Evolutionary conservation across 202 grass and related monocot species (phyloP), one percentile per base, ranked within the genome.

Genomic region (Hordeum pubiflorum): DNA sequence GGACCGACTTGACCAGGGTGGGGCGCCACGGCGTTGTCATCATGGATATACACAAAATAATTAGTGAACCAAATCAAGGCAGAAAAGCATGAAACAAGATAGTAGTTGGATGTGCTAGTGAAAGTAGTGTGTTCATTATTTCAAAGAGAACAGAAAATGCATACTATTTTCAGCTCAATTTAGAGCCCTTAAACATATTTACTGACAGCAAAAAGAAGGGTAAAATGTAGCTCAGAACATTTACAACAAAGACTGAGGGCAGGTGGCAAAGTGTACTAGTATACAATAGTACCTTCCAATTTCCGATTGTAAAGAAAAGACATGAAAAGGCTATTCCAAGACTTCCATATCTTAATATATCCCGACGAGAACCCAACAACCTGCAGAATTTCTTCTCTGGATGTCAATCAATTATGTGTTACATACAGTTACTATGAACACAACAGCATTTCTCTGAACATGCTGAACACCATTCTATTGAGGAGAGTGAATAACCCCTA

Each of bases 321-420:
- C 86, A 95, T 71, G 91, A 83, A 69, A 93, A 10, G 3, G 92
- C 86, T 91, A 98, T 81, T 86, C 92, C 96, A 78, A 90, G 74
- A 85, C 90, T 95, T 83, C 90, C 92, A 81, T 93, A 98, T 93
- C 90, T 87, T 87, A 98, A 70, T 83, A 95, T 75, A 73, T 95
- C 84, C 13, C 89, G 73, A 52, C 96, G 90, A 81, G 96, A 98
- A 89, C 90, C 86, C 74, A 89, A 79, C 74, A 91, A 54, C 87
- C 92, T 98, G 86, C 67, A 93, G 31, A 85, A 77, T 81, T 77
- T 52, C 77, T 83, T 84, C 81, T 68, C 22, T 54, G 57, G 68
- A 87, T 80, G 71, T 75, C 75, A 85, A 84, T 63, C 57, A 81
- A 82, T 76, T 79, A 44, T 69, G 18, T 24, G 56, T 43, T 34